Conservation (phyloP, 2,329 filamentous ascomycete genomes). For the Cercospora nicotianae region DNA sequence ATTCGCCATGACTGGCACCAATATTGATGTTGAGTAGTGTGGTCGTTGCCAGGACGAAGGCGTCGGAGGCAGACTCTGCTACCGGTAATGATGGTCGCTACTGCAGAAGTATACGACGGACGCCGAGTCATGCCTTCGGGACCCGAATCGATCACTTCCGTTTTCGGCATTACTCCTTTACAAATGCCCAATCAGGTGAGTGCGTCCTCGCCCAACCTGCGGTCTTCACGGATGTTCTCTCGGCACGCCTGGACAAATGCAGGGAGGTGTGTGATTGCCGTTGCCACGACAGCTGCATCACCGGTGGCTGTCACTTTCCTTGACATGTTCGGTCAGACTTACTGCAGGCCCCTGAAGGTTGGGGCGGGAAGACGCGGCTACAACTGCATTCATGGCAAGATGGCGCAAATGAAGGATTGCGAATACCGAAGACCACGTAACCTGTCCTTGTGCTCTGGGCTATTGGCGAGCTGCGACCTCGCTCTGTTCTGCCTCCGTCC, state of each 20-base stretch:
- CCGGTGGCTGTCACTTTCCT: not conserved
- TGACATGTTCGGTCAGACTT: not conserved
- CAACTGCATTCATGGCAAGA: not conserved
- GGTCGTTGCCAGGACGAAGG: not conserved
- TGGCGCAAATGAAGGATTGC: not conserved
- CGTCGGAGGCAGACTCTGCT: not conserved
- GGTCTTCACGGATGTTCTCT: not conserved
- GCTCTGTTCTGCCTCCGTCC: not conserved
- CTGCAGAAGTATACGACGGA: not conserved
- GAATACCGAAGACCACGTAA: not conserved
- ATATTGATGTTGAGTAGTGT: not conserved
- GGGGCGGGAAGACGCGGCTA: not conserved
- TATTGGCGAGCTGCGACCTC: not conserved
- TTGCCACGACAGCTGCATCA: not conserved
- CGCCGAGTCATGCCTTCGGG: conserved; percentile 2
- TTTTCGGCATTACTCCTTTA: not conserved
- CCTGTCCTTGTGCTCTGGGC: not conserved
- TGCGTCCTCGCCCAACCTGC: not conserved
- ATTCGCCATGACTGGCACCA: not conserved
- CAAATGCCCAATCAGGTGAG: not conserved
- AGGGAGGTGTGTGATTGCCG: not conserved
- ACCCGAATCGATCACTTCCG: conserved; percentile 4
- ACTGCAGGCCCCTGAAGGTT: not conserved
- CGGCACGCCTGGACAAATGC: not conserved
- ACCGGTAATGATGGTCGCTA: not conserved